These are phyloP conservation scores for Syzygium aqueum DNA, from an alignment of 345 rosid genomes.

Conservation along the genomic window DNA sequence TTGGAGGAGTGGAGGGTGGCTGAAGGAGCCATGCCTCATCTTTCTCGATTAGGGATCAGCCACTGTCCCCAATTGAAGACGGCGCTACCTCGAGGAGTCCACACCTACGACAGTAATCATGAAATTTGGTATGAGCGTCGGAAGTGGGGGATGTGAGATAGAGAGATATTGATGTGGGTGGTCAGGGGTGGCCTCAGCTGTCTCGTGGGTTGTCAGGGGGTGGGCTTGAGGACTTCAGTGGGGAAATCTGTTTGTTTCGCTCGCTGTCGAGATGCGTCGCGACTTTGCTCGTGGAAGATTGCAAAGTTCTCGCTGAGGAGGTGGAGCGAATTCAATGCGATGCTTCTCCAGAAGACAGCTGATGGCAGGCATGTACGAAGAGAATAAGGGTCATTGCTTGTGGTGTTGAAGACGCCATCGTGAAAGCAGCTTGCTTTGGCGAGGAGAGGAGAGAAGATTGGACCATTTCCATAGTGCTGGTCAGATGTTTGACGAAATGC, in stretches of 20 bases:
- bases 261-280: neutral
- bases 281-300: constrained; percentile 4
- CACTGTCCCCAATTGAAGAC: constrained; percentile 3
- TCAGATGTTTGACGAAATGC: neutral
- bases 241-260: constrained; percentile 4
- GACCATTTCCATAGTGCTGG: neutral
- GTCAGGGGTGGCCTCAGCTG: too few relatives aligned
- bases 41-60: constrained; percentile 18
- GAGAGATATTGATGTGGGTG: too few relatives aligned
- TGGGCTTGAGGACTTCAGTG: neutral
- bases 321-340: too few relatives aligned
- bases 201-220: too few relatives aligned
- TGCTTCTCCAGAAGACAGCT: too few relatives aligned
- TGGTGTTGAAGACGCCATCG: too few relatives aligned
- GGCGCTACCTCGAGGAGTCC: neutral
- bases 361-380: too few relatives aligned
- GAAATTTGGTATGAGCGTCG: too few relatives aligned
- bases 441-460: too few relatives aligned
- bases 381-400: too few relatives aligned
- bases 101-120: neutral
- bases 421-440: too few relatives aligned
- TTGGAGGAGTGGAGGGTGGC: constrained; percentile 20
- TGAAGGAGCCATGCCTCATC: constrained; percentile 31
- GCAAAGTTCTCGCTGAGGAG: neutral
- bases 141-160: too few relatives aligned